Base-by-base conservation (phyloP, 176 grass and related monocot species). In the Sorghum bicolor region DNA sequence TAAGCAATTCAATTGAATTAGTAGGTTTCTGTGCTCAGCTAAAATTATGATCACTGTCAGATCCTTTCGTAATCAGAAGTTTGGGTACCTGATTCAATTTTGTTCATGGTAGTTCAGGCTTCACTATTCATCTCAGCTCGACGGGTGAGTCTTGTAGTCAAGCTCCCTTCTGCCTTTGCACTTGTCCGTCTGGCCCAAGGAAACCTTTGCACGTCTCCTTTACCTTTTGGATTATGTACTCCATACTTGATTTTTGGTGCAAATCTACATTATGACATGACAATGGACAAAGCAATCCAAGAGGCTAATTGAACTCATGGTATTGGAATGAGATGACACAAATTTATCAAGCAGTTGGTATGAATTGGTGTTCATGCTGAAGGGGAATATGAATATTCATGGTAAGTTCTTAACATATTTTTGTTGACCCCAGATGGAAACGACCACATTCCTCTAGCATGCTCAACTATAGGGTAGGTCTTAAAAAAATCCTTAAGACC, bases 181-280 rank as follows among this genome's bases (percentile, higher is more conserved):
- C 40, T 12, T 43, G 40, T 11, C 10, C 1, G 40, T 43, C 10
- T 44, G 12, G 12, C 43, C 12, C 3, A 12, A 44, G 43, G 12
- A 44, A 44, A 44, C 43, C 43, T 14, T 44, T 44, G 43, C 43
- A 44, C 10, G 11, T 9, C 43, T 14, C 43, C 2, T 0, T 36
- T 44, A 15, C 43, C 43, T 45, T 45, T 45, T 45, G 43, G 43
- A 52, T 69, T 75, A 32, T 50, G 31, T 11, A 8, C 4, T 1
- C 10, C 22, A 16, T 78, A 24, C 75, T 80, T 50, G 47, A 40
- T 69, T 44, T 57, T 71, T 80, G 14, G 24, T 77, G 52, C 25
- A 50, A 48, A 82, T 53, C 2, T 75, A 41, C 19, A 64, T 53
- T 77, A 75, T 75, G 16, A 50, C 37, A 60, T 84, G 22, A 69